Percentiles rank a stretch among this genome's conserved stretches.
phyloP scores from a whole-genome alignment of 179 eudicot species.

The Pouteria campechiana region DNA sequence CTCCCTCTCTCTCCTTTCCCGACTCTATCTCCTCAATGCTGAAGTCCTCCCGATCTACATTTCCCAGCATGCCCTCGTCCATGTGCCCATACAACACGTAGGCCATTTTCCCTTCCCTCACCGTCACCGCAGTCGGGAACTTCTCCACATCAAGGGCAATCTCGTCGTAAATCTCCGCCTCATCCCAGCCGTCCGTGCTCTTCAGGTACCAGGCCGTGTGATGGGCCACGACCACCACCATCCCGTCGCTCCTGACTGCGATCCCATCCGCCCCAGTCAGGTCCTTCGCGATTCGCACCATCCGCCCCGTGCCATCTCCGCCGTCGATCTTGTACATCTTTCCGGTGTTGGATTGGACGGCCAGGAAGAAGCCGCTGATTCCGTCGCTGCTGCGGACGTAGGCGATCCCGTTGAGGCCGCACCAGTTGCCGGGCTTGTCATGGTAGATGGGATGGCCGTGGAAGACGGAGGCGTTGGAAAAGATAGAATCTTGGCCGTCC shows the following conservation, averaged over 20 bases:
- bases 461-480: slow-evolving; percentile 43
- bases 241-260: slow-evolving; percentile 55
- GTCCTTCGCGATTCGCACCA: slow-evolving; percentile 31
- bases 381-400: too few species aligned
- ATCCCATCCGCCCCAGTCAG: slow-evolving; percentile 50
- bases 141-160: slow-evolving; percentile 56
- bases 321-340: slow-evolving; percentile 53
- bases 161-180: slow-evolving; percentile 63
- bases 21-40: slow-evolving; percentile 50
- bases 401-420: slow-evolving; percentile 67
- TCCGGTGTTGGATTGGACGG: slow-evolving; percentile 66
- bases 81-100: slow-evolving; percentile 75
- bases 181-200: slow-evolving; percentile 59
- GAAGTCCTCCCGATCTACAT: slow-evolving; percentile 43
- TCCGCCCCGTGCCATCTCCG: slow-evolving; percentile 43
- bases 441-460: slow-evolving; percentile 18
- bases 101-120: slow-evolving; percentile 56
- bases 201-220: slow-evolving; percentile 38
- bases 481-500: slow-evolving; percentile 31
- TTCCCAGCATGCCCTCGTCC: slow-evolving; percentile 55
- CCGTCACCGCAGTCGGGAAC: slow-evolving; percentile 41
- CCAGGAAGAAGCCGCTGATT: slow-evolving; percentile 46
- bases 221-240: slow-evolving; percentile 53
- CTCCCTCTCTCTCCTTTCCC: slow-evolving; percentile 33
- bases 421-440: slow-evolving; percentile 16